Base-by-base conservation (phyloP, 805 yeast genomes). In the Pichia scutulata region DNA sequence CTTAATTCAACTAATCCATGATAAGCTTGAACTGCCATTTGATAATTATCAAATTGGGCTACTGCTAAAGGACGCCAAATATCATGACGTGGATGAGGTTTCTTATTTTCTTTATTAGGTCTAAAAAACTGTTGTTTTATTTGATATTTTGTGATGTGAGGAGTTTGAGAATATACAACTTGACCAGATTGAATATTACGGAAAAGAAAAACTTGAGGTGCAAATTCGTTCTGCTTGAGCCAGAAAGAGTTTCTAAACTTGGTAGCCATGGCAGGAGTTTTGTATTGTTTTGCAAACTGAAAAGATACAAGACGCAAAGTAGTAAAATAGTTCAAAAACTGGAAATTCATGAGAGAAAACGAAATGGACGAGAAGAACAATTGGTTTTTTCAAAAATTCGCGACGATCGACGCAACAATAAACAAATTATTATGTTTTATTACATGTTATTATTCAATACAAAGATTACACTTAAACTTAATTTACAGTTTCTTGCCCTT, bases 41-140 rank as follows among this genome's bases (percentile, higher is more conserved):
- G 83, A 62, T 82, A 80, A 47, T 66, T 66, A 39, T 73, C 72
- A 56, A 86, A 78, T 55, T 79, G 80, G 1, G 87, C 89, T 41
- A 89, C 93, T 43, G 93, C 87, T 87, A 92, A 79, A 48, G 90
- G 77, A 59, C 92, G 76, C 97, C 97, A 90, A 46, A 89, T 73
- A 67, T 90, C 98, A 59, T 83, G 76, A 70, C 98, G 81, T 58
- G 81, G 73, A 39, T 79, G 71, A 4, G 97, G 97, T 59, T 76
- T 78, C 61, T 85, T 75, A 72, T 90, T 89, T 63, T 87, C 85
- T 95, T 96, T 87, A 72, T 89, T 87, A 43, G 96, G 95, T 62
- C 87, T 75, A 55, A 75, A 76, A 65, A 86, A 88, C 70, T 84
- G 93, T 54, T 70, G 74, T 52, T 81, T 78, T 54, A 87, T 81